Evolutionary conservation across 306 rosid genomes (phyloP).

Genomic region (Leucaena leucocephala): DNA sequence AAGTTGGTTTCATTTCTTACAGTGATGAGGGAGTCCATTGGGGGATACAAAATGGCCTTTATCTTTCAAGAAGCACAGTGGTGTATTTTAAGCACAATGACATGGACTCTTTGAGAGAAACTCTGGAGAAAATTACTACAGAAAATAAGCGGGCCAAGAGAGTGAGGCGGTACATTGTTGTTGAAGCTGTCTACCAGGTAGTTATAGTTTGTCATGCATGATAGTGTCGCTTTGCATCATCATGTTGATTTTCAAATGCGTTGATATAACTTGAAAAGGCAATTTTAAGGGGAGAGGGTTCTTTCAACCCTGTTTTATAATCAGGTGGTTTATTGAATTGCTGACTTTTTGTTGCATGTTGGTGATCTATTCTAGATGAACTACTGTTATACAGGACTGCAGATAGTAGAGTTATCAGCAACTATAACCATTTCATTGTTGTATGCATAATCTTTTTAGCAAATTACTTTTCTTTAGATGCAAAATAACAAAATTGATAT

Average conservation of each 20-base stretch:
- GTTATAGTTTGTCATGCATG: conserved; percentile 19
- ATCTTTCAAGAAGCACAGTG: conserved; percentile 93
- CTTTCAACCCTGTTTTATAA: no score
- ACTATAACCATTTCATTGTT: no score
- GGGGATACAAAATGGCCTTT: conserved; percentile 97
- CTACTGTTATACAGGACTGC: neutral
- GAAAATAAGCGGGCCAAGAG: conserved; percentile 65
- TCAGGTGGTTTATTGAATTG: neutral
- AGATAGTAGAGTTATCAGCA: neutral
- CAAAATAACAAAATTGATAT: no score
- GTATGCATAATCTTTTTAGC: neutral
- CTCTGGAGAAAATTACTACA: conserved; percentile 69
- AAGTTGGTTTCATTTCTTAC: conserved; percentile 29
- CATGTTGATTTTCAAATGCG: neutral
- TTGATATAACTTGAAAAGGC: neutral
- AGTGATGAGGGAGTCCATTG: conserved; percentile 99
- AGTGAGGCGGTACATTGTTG: conserved; percentile 92
- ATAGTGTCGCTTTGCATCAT: neutral
- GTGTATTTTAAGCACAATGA: conserved; percentile 94
- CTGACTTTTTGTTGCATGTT: neutral
- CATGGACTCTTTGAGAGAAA: conserved; percentile 76
- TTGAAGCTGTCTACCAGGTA: conserved; percentile 98
- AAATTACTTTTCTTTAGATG: neutral
- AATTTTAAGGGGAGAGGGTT: neutral
- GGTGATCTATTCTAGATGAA: neutral